Evolutionary conservation across 257 asterid genomes (phyloP).

Genomic region (Lantana camara): DNA sequence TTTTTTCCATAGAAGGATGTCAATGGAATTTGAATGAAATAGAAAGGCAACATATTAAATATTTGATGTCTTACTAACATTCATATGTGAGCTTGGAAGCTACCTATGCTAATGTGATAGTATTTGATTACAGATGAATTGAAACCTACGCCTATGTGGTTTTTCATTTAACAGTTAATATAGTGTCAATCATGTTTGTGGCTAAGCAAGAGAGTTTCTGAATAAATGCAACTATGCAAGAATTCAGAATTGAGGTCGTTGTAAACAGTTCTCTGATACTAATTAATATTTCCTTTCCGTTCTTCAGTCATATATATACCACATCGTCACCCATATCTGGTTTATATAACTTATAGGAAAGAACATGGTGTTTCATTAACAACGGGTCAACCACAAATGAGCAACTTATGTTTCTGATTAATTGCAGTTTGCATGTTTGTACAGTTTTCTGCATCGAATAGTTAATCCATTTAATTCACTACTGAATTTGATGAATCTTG

Average conservation of each 20-base stretch:
- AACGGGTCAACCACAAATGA: not conserved
- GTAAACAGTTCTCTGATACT: not conserved
- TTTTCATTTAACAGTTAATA: not conserved
- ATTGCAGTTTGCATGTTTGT: not conserved
- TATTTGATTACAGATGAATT: not conserved
- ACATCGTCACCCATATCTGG: too few species aligned
- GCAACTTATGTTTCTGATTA: not conserved
- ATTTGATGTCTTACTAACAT: too few species aligned
- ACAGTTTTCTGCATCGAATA: not conserved
- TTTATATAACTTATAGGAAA: too few species aligned
- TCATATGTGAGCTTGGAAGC: too few species aligned
- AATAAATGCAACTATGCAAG: constrained; percentile 14
- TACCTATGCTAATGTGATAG: not conserved
- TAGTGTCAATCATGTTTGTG: not conserved
- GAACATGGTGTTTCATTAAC: too few species aligned
- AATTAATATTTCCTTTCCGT: not conserved
- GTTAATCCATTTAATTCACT: not conserved
- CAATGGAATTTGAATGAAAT: too few species aligned
- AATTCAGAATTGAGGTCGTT: too few species aligned
- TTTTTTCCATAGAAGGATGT: too few species aligned
- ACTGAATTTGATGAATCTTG: not conserved
- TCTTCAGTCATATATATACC: not conserved
- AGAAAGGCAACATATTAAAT: too few species aligned
- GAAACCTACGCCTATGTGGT: not conserved
- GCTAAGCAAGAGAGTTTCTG: not conserved